A percentile compares a stretch with the other conserved stretches of the same genome.
These are phyloP conservation scores for Pythium vanterpoolii DNA, from an alignment of 352 stramenopile species.

Conservation along the genomic window DNA sequence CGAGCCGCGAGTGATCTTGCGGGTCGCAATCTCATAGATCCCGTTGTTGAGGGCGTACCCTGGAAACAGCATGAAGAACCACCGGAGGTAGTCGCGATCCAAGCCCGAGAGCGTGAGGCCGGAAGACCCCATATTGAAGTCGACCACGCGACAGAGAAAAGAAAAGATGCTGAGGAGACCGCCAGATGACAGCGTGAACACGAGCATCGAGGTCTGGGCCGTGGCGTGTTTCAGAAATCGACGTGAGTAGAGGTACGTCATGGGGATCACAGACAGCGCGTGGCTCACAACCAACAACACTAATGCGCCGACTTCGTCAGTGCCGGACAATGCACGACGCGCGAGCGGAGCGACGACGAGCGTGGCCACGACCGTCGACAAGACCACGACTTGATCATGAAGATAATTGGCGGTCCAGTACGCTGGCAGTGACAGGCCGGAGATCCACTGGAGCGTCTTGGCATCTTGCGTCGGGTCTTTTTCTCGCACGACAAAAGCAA, in stretches of 20 bases:
- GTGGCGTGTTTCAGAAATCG: conserved; percentile 58
- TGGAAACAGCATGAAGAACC: conserved; percentile 70
- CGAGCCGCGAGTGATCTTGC: conserved; percentile 56
- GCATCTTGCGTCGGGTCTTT: conserved; percentile 65
- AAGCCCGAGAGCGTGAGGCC: conserved; percentile 57
- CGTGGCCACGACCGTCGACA: conserved; percentile 36
- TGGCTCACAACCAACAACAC: conserved; percentile 40
- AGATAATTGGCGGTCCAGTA: conserved; percentile 65
- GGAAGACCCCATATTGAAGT: conserved; percentile 32
- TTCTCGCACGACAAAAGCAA: conserved; percentile 63
- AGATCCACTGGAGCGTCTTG: conserved; percentile 64
- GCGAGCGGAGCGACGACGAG: conserved; percentile 41
- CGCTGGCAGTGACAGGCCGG: conserved; percentile 39
- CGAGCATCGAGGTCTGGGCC: conserved; percentile 63
- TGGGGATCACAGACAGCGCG: conserved; percentile 44
- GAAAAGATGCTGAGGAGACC: conserved; percentile 74
- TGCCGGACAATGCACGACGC: conserved; percentile 22
- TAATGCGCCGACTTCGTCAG: conserved; percentile 40
- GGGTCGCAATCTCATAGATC: conserved; percentile 66
- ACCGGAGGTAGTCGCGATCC: conserved; percentile 66
- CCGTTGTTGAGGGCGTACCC: conserved; percentile 68
- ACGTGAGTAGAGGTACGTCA: conserved; percentile 62
- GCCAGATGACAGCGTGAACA: conserved; percentile 54
- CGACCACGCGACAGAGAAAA: conserved; percentile 67
- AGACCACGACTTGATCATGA: conserved; percentile 47